phyloP scores from a whole-genome alignment of 139 green algal species.

The Closterium sp. region DNA sequence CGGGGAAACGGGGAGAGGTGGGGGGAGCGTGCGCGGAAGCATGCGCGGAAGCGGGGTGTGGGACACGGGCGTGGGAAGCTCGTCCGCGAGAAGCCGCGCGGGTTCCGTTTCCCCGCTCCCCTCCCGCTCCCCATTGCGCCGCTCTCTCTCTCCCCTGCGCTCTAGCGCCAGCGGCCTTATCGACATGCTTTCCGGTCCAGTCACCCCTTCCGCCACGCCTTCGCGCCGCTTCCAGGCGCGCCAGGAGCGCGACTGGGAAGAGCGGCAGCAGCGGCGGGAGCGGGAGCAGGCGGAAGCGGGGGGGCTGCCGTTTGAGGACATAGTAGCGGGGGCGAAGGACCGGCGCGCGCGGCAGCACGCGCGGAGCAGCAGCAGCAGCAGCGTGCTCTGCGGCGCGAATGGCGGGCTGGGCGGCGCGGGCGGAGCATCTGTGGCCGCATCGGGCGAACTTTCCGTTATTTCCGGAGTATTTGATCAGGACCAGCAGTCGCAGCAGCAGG shows the following conservation, averaged over 20 bases:
- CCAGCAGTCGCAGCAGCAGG: neutral
- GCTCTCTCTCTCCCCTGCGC: neutral
- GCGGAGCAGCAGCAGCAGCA: neutral
- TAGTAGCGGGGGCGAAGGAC: neutral
- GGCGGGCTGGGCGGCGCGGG: too few species aligned
- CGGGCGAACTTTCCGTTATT: neutral
- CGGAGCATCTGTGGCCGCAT: neutral
- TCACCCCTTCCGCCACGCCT: neutral
- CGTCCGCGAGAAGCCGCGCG: neutral
- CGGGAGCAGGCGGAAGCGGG: neutral
- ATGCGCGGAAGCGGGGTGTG: neutral
- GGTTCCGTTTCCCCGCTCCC: neutral
- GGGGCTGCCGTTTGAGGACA: neutral
- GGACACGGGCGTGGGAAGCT: neutral
- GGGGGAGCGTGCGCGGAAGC: neutral
- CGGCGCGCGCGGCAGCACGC: neutral
- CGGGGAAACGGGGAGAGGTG: neutral
- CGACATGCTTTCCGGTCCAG: neutral
- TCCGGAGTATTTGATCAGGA: neutral
- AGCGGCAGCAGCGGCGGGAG: neutral
- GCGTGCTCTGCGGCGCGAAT: neutral
- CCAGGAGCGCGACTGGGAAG: neutral
- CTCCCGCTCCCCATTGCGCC: neutral
- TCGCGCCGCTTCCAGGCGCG: neutral
- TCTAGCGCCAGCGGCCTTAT: neutral